These are phyloP conservation scores for Eimeria brunetti DNA, from an alignment of 169 alveolate species.

Conservation along the genomic window DNA sequence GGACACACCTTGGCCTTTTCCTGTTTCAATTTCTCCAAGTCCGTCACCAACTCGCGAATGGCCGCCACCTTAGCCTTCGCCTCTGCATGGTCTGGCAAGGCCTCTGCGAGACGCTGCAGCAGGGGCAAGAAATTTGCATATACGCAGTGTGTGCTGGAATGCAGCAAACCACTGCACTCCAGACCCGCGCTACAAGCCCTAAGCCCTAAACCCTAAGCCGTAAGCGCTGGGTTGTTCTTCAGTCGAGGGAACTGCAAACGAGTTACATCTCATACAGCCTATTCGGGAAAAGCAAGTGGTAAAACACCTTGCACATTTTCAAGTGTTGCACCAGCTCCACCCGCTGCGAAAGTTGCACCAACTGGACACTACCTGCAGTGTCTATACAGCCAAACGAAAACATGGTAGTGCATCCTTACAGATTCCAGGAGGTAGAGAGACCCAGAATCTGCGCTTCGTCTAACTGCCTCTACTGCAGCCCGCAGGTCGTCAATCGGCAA, in stretches of 20 bases:
- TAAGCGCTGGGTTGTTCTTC: neutral
- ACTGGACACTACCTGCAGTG: neutral
- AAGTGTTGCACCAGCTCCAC: neutral
- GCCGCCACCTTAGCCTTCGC: neutral
- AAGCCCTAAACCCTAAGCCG: no score
- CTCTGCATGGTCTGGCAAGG: constrained; percentile 32
- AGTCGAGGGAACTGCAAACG: neutral
- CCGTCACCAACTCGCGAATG: neutral
- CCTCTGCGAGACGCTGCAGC: constrained; percentile 25
- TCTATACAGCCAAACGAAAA: neutral
- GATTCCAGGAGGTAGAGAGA: constrained; percentile 26
- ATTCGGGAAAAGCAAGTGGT: neutral
- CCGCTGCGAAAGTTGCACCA: neutral
- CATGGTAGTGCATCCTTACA: constrained; percentile 3
- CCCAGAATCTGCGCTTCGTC: constrained; percentile 22
- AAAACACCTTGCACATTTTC: neutral
- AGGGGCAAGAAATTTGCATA: neutral
- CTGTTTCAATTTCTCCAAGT: constrained; percentile 1
- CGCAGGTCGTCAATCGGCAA: neutral
- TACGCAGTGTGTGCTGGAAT: neutral
- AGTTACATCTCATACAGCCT: neutral
- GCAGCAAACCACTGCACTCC: neutral
- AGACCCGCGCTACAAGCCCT: no score
- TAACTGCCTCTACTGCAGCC: neutral
- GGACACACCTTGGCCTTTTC: constrained; percentile 33